Conservation (phyloP, 1,284 basidiomycete species). For the Rhodotorula sp. region DNA sequence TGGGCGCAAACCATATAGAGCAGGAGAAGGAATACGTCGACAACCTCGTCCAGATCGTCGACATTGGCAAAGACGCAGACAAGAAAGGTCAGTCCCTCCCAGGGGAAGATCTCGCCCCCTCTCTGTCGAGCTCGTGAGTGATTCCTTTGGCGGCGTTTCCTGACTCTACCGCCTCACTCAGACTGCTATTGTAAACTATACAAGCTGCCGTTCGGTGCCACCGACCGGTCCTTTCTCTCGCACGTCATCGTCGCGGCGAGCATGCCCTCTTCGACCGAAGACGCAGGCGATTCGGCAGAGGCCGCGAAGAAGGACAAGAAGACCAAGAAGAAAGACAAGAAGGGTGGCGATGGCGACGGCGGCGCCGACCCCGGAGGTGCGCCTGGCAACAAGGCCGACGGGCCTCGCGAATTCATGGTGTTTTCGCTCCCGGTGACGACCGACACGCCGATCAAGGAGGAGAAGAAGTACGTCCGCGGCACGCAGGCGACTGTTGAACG, state of each 20-base stretch:
- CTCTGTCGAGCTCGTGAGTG: not conserved
- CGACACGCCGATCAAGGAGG: constrained; percentile 5
- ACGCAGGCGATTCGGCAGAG: not conserved
- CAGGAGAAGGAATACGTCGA: constrained; percentile 36
- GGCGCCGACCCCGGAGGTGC: not conserved
- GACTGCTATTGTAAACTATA: constrained; percentile 33
- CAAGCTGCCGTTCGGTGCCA: constrained; percentile 35
- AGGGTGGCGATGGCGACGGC: not conserved
- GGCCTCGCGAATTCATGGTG: constrained; percentile 26
- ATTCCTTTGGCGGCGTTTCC: not conserved
- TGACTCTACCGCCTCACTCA: not conserved
- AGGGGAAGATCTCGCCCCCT: not conserved
- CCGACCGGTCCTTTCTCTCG: constrained; percentile 31
- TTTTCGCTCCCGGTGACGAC: constrained; percentile 33
- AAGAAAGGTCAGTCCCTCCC: constrained; percentile 16
- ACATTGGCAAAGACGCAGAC: constrained; percentile 18
- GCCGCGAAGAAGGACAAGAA: not conserved
- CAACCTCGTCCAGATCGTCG: constrained; percentile 26
- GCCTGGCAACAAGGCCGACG: not conserved
- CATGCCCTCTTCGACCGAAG: not conserved
- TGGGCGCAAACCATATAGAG: constrained; percentile 28
- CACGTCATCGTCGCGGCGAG: constrained; percentile 12
- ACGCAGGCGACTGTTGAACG: constrained; percentile 29
- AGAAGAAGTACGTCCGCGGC: constrained; percentile 35
- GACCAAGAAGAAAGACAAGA: not conserved